phyloP scores from a whole-genome alignment of 2,329 filamentous ascomycete genomes.

The Talaromyces sp. region DNA sequence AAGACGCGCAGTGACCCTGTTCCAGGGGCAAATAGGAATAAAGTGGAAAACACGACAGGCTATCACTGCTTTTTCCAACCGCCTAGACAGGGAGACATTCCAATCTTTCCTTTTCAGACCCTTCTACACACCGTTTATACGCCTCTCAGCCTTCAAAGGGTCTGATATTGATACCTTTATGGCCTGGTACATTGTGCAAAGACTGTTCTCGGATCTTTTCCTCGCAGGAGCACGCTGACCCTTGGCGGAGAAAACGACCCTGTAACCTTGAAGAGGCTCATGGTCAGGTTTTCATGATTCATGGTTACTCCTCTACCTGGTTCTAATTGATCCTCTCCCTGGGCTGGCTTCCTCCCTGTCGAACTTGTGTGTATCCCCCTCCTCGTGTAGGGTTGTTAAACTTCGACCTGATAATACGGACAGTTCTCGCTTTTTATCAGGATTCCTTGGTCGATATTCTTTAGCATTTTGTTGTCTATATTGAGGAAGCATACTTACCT shows the following conservation, averaged over 20 bases:
- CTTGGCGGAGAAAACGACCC: neutral
- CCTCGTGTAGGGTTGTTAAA: constrained; percentile 5
- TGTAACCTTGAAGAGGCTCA: neutral
- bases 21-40: constrained; percentile 8
- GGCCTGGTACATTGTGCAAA: neutral
- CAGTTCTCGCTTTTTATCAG: neutral
- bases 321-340: neutral
- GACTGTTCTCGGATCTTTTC: constrained; percentile 6
- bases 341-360: constrained; percentile 2
- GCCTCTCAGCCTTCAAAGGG: neutral
- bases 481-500: neutral
- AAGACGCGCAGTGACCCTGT: constrained; percentile 1
- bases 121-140: neutral
- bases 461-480: neutral
- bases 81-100: constrained; percentile 14
- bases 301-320: neutral
- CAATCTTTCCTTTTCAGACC: neutral
- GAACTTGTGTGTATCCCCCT: neutral
- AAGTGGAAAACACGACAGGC: neutral
- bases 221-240: neutral
- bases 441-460: neutral
- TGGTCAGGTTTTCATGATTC: neutral
- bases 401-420: constrained; percentile 14
- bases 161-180: neutral
- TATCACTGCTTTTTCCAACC: neutral